A percentile compares a stretch with the other conserved stretches of the same genome.
Evolutionary conservation across 2,329 filamentous ascomycete genomes (phyloP).

Genomic region (Calonectria pauciramosa): DNA sequence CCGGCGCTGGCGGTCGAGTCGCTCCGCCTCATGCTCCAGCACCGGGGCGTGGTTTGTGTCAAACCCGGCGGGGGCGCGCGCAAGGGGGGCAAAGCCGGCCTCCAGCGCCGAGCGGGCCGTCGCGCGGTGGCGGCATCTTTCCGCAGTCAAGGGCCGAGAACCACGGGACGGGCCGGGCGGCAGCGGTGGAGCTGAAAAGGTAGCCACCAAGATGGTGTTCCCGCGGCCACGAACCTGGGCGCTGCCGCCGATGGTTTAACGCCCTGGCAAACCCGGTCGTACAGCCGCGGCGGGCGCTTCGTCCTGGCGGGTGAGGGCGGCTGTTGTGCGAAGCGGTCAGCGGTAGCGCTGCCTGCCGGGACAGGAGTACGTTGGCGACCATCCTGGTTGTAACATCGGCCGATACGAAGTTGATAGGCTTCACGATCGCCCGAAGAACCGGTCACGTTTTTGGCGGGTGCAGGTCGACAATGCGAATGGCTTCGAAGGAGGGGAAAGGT

Average conservation of each 20-base stretch:
- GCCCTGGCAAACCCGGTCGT: constrained; percentile 56
- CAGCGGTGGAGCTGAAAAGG: constrained; percentile 62
- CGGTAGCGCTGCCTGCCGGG: constrained; percentile 55
- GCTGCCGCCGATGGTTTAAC: constrained; percentile 65
- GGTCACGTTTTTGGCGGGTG: constrained; percentile 56
- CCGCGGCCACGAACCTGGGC: constrained; percentile 60
- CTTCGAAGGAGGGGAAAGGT: constrained; percentile 37
- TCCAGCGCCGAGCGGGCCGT: constrained; percentile 60
- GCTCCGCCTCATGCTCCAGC: constrained; percentile 65
- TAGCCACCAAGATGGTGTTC: constrained; percentile 63
- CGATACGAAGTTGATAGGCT: constrained; percentile 52
- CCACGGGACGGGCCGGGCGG: constrained; percentile 56
- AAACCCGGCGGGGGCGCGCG: constrained; percentile 52
- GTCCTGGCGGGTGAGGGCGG: constrained; percentile 53
- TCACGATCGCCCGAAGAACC: constrained; percentile 55
- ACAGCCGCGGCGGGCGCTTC: constrained; percentile 61
- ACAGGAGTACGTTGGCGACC: constrained; percentile 61
- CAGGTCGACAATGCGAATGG: constrained; percentile 69
- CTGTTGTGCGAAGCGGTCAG: constrained; percentile 71
- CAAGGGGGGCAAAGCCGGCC: constrained; percentile 58
- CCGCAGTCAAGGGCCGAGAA: constrained; percentile 48
- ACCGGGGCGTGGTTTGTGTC: constrained; percentile 65
- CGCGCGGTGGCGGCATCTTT: constrained; percentile 40
- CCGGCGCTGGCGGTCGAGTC: constrained; percentile 55
- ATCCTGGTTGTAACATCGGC: constrained; percentile 64